Base-by-base conservation (phyloP, 495 filamentous ascomycete species). In the Glutinoglossum americanum region DNA sequence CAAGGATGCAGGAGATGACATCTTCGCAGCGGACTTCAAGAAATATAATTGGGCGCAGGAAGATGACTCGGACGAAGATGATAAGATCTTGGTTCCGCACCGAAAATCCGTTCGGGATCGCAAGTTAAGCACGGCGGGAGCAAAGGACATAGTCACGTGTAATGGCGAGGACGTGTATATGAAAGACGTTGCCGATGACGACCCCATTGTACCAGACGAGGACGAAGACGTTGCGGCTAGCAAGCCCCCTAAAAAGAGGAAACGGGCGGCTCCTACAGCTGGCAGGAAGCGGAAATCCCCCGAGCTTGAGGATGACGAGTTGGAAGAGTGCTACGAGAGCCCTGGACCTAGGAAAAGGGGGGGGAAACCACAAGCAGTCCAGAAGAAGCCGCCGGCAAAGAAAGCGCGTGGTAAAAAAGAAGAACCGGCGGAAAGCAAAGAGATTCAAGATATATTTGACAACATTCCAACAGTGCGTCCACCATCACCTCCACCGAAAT, bases 391-490 rank as follows among this genome's bases (percentile, higher is more conserved):
- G 56, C 64, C 62, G 28, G 56, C 55, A 17, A 73, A 75, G 57
- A 76, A 72, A 63, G 57, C 62, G 21, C 45, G 49, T 41, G 60
- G 64, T 17, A 83, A 79, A 65, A 85, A 81, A 62, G 25, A 55
- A 60, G 41, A 72, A 17, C 37, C 69, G 21, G 11, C 70, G 0
- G 84, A 86, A 60, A 80, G 76, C 58, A 73, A 75, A 25, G 74
- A 75, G 45, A 79, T 94, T 17, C 78, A 89, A 64, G 80, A 79
- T 35, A 95, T 98, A 54, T 80, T 94, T 33, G 85, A 94, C 64
- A 85, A 80, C 64, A 87, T 98, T 59, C 86, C 89, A 10, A 82
- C 74, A 7, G 74, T 97, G 27, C 71, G 80, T 56, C 75, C 92
- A 39, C 93, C 92, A 19, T 83, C 87, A 5, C 89, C 93, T 32